A percentile compares a stretch with the other conserved stretches of the same genome.
Conservation (phyloP, 176 grass and related monocot genomes). For the Themeda triandra region DNA sequence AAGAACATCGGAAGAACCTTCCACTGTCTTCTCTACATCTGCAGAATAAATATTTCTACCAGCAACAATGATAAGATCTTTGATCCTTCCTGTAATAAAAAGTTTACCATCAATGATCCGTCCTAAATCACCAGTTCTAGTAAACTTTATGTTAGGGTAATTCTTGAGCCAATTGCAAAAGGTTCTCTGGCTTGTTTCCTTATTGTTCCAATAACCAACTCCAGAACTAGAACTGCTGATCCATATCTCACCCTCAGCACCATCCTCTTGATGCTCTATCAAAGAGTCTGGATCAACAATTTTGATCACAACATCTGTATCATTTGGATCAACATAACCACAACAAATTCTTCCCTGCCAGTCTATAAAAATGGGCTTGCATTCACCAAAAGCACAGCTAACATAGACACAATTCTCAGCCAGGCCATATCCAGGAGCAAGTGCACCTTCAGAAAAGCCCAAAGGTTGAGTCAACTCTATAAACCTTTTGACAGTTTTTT, state of each 20-base stretch:
- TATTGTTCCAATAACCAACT: slow-evolving; percentile 59
- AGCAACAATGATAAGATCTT: slow-evolving; percentile 78
- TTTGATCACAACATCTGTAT: slow-evolving; percentile 50
- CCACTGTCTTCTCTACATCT: slow-evolving; percentile 74
- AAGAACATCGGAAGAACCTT: slow-evolving; percentile 55
- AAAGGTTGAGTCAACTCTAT: slow-evolving; percentile 56
- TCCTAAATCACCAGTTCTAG: slow-evolving; percentile 75
- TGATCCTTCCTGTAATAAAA: slow-evolving; percentile 81
- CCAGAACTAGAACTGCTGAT: slow-evolving; percentile 76
- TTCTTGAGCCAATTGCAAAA: slow-evolving; percentile 62
- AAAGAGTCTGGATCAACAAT: slow-evolving; percentile 61
- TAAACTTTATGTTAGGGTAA: slow-evolving; percentile 49
- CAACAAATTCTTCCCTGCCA: slow-evolving; percentile 76
- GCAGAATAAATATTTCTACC: slow-evolving; percentile 79
- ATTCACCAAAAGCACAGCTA: slow-evolving; percentile 71
- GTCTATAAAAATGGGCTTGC: slow-evolving; percentile 60
- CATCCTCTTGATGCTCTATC: slow-evolving; percentile 43
- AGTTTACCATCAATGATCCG: slow-evolving; percentile 57
- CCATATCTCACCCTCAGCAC: slow-evolving; percentile 81
- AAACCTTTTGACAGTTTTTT: slow-evolving; percentile 72
- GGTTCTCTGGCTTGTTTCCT: slow-evolving; percentile 66
- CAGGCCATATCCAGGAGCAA: slow-evolving; percentile 71
- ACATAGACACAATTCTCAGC: slow-evolving; percentile 78
- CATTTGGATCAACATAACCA: slow-evolving; percentile 52
- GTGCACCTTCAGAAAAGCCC: slow-evolving; percentile 61